Percentiles rank a stretch among this genome's conserved stretches.
These are phyloP conservation scores for Pisolithus thermaeus DNA, from an alignment of 1,284 basidiomycete genomes.

Conservation along the genomic window DNA sequence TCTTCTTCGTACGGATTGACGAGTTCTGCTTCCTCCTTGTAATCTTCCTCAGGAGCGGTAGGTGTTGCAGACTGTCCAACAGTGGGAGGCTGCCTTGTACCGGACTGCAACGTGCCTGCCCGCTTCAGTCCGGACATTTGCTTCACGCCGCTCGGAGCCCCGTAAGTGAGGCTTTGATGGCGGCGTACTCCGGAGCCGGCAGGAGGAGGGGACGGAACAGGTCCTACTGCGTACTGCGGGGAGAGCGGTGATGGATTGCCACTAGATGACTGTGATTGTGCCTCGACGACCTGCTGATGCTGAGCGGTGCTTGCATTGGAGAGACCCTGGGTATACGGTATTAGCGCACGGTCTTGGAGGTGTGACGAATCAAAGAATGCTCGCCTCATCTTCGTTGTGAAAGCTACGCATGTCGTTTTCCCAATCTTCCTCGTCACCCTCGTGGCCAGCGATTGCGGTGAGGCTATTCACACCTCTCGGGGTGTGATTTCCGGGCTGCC, in stretches of 20 bases:
- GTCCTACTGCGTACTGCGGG: conserved; percentile 47
- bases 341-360: conserved; percentile 4
- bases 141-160: conserved; percentile 44
- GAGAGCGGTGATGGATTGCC: conserved; percentile 51
- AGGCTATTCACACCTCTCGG: conserved; percentile 76
- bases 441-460: conserved; percentile 74
- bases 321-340: conserved; percentile 12
- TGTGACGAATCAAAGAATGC: conserved; percentile 4
- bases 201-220: conserved; percentile 66
- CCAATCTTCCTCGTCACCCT: conserved; percentile 82
- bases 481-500: conserved; percentile 53
- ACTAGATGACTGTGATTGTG: conserved; percentile 34
- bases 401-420: conserved; percentile 58
- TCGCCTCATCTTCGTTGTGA: conserved; percentile 59
- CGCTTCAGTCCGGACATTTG: conserved; percentile 57
- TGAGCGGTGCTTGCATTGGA: conserved; percentile 35
- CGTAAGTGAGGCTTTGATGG: conserved; percentile 73
- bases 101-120: conserved; percentile 59
- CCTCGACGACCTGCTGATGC: conserved; percentile 48
- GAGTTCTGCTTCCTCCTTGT: conserved; percentile 46
- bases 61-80: conserved; percentile 40
- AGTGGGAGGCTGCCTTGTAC: conserved; percentile 31
- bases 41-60: conserved; percentile 49
- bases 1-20: conserved; percentile 53
- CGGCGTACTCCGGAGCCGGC: conserved; percentile 62